These are phyloP conservation scores for Antitrichia curtipendula DNA, from an alignment of 225 moss, liverwort and hornwort genomes.

Conservation along the genomic window DNA sequence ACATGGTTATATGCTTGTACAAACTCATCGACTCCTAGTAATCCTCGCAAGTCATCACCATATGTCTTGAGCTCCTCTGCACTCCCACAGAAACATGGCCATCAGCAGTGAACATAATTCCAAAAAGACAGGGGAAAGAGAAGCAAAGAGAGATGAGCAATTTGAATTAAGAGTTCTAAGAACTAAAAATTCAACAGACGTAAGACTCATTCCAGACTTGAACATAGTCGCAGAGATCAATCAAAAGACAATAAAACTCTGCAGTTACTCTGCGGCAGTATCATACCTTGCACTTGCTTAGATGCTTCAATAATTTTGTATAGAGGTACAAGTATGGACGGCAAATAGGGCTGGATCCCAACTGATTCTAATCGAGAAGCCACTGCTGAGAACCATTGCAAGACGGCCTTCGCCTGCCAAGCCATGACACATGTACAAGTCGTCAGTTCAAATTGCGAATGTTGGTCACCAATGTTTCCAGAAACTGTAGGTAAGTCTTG, in stretches of 20 bases:
- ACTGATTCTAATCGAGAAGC: conserved; percentile 49
- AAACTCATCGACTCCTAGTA: conserved; percentile 64
- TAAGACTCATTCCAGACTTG: background rate
- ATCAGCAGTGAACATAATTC: background rate
- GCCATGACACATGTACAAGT: background rate
- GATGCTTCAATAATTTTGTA: conserved; percentile 83
- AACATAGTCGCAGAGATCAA: background rate
- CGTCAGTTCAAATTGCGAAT: background rate
- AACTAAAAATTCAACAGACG: background rate
- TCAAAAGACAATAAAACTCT: background rate
- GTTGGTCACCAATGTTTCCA: background rate
- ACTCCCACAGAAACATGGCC: background rate
- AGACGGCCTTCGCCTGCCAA: conserved; percentile 72
- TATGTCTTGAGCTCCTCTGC: conserved; percentile 66
- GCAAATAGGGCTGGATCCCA: conserved; percentile 45
- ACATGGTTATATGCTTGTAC: conserved; percentile 57
- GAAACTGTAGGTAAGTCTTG: background rate
- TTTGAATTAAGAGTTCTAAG: background rate
- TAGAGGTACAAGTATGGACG: conserved; percentile 59
- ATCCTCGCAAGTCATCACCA: conserved; percentile 56
- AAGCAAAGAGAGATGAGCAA: background rate
- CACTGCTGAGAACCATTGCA: conserved; percentile 83
- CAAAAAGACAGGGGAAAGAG: background rate
- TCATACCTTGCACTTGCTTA: conserved; percentile 68
- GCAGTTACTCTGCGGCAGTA: background rate